A percentile compares a stretch with the other conserved stretches of the same genome.
These are phyloP conservation scores for Fraxinus quadrangulata DNA, from an alignment of 257 asterid species.

Conservation along the genomic window DNA sequence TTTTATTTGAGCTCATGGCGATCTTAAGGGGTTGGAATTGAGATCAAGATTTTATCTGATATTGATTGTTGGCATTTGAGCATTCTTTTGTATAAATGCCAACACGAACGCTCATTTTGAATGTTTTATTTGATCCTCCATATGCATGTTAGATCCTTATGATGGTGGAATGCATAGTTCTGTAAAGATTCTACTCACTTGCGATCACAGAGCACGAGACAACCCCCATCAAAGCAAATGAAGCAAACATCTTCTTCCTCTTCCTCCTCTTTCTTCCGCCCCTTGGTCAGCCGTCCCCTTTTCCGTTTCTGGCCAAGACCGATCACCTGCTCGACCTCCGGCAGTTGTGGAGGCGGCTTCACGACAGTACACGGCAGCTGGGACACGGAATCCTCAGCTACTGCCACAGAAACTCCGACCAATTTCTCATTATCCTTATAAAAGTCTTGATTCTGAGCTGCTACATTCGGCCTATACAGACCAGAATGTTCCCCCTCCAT, in stretches of 20 bases:
- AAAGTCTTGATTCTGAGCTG: conserved; percentile 56
- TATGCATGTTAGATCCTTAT: neutral
- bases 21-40: neutral
- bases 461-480: conserved; percentile 31
- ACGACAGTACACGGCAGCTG: conserved; percentile 35
- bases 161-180: conserved; percentile 1
- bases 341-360: conserved; percentile 25
- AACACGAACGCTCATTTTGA: neutral
- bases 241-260: conserved; percentile 91
- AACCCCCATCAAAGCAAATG: conserved; percentile 97
- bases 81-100: neutral
- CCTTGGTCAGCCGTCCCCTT: conserved; percentile 79
- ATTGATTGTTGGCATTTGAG: neutral
- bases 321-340: conserved; percentile 28
- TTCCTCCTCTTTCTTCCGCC: conserved; percentile 36
- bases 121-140: neutral
- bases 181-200: conserved; percentile 55
- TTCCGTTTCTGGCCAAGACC: conserved; percentile 53
- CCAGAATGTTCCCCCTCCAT: neutral
- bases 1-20: neutral
- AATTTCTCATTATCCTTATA: conserved; percentile 40
- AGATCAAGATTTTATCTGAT: neutral
- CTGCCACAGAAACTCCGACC: conserved; percentile 27
- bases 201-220: conserved; percentile 89
- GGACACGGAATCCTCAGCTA: conserved; percentile 30